These are phyloP conservation scores for Rosa rugosa DNA, from an alignment of 306 rosid species.

Conservation along the genomic window DNA sequence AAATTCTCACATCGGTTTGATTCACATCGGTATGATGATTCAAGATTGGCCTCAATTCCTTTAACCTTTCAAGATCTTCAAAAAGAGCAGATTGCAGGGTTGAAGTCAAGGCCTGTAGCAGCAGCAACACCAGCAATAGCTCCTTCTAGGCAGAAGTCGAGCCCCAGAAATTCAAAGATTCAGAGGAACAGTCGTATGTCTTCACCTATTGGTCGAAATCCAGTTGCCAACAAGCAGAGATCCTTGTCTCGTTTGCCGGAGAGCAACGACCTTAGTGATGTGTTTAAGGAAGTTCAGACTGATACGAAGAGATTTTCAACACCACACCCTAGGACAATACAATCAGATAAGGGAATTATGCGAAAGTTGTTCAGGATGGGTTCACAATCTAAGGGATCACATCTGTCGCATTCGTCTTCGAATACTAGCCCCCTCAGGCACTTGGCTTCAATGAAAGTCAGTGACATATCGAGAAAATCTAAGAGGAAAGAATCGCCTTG, in stretches of 20 bases:
- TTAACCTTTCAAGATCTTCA: constrained; percentile 31
- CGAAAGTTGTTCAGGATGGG: constrained; percentile 41
- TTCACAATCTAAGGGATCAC: constrained; percentile 29
- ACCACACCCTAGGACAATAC: constrained; percentile 55
- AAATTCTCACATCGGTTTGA: constrained; percentile 88
- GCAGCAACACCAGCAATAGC: not conserved
- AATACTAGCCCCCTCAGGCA: constrained; percentile 45
- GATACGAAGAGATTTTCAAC: constrained; percentile 68
- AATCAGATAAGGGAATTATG: constrained; percentile 38
- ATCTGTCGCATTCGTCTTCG: constrained; percentile 8
- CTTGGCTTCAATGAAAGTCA: constrained; percentile 36
- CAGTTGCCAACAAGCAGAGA: constrained; percentile 50
- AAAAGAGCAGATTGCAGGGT: not conserved
- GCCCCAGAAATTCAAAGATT: constrained; percentile 18
- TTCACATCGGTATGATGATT: constrained; percentile 73
- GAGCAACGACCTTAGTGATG: constrained; percentile 37
- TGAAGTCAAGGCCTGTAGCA: not conserved
- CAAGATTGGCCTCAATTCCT: constrained; percentile 41
- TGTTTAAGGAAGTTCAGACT: constrained; percentile 64
- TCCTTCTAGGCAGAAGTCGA: constrained; percentile 24
- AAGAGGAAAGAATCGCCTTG: constrained; percentile 63
- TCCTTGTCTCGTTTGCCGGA: constrained; percentile 67
- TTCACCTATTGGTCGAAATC: constrained; percentile 25
- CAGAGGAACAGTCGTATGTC: not conserved
- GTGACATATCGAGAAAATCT: constrained; percentile 42